Evolutionary conservation across 805 yeast genomes (phyloP), one percentile per base, ranked within the genome.

Genomic region (Huiozyma sinensis): DNA sequence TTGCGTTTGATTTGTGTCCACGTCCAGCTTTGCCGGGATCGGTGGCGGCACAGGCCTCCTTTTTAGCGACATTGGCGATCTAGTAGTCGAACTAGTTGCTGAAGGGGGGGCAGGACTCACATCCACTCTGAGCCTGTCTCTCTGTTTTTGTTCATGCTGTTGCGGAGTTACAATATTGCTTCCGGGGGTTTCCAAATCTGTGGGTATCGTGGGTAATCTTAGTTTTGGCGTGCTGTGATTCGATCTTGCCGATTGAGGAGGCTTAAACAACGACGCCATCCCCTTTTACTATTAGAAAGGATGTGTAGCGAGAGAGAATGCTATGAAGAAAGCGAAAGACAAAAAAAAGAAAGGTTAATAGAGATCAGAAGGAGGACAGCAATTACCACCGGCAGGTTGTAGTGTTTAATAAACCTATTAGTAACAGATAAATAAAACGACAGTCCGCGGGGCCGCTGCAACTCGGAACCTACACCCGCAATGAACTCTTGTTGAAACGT

Each of bases 161-260:
- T 17, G 24, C 24, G 24, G 24, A 17, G 24, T 17, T 17, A 17
- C 24, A 17, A 17, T 17, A 17, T 17, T 17, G 24, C 24, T 17
- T 17, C 24, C 24, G 24, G 24, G 24, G 24, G 24, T 17, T 4
- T 17, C 24, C 24, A 17, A 17, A 2, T 17, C 24, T 17, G 24
- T 17, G 24, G 24, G 24, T 17, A 17, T 17, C 24, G 24, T 17
- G 24, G 24, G 24, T 17, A 73, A 66, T 32, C 67, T 67, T 37
- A 72, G 53, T 36, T 66, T 59, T 31, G 76, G 77, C 3, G 75
- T 68, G 28, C 66, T 66, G 2, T 65, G 42, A 40, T 65, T 69
- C 27, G 58, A 45, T 40, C 61, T 64, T 36, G 60, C 54, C 1
- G 71, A 53, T 10, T 71, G 72, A 0, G 77, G 77, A 4, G 73